Percentiles rank a stretch among this genome's conserved stretches.
These are phyloP conservation scores for Coffea canephora DNA, from an alignment of 257 asterid genomes.

Conservation along the genomic window DNA sequence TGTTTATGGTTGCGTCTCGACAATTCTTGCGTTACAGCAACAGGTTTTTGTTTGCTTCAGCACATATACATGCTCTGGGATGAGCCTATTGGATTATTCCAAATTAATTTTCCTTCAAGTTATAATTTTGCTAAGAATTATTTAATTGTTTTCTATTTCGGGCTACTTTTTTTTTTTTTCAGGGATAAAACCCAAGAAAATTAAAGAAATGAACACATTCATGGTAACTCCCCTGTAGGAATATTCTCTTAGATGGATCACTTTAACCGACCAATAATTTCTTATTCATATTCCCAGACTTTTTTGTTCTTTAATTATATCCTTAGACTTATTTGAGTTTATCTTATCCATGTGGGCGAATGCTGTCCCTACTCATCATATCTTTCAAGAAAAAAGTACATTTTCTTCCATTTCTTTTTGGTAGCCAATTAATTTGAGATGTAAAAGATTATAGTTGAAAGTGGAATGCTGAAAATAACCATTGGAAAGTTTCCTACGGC, in stretches of 20 bases:
- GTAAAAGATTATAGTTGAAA: no score
- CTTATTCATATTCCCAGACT: not conserved
- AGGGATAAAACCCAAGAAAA: not conserved
- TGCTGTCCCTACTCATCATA: not conserved
- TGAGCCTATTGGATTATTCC: not conserved
- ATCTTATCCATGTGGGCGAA: not conserved
- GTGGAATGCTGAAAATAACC: no score
- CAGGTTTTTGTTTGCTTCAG: conserved; percentile 42
- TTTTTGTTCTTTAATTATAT: not conserved
- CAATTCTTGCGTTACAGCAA: conserved; percentile 74
- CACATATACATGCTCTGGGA: no score
- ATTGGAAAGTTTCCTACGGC: no score
- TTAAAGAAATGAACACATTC: not conserved
- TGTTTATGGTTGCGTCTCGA: conserved; percentile 81
- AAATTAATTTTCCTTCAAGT: no score
- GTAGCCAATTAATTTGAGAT: not conserved
- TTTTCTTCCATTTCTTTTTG: no score
- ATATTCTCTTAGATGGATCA: not conserved
- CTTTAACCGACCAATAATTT: not conserved
- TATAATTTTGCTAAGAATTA: no score
- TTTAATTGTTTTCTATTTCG: no score
- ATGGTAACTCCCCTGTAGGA: not conserved
- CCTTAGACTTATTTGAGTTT: not conserved
- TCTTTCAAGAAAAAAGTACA: not conserved
- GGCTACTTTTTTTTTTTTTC: no score